phyloP scores from a whole-genome alignment of 179 eudicot species.

The Silene coronaria region DNA sequence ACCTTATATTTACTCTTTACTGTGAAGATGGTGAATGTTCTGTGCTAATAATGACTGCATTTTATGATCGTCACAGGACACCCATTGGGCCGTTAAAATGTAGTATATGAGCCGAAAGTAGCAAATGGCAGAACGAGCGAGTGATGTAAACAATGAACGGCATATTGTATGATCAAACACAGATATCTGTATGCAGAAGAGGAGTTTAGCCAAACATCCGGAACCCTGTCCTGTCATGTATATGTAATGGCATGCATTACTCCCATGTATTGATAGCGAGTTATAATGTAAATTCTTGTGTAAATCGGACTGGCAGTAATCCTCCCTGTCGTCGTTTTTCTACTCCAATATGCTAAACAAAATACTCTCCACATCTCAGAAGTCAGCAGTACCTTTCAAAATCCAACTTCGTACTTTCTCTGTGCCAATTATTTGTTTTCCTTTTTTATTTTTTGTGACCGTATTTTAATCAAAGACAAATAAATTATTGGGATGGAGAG shows the following conservation, averaged over 20 bases:
- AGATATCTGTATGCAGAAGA: constrained; percentile 4
- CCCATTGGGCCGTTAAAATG: neutral
- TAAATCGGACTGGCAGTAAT: neutral
- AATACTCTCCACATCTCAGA: no score
- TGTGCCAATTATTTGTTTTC: no score
- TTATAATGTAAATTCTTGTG: neutral
- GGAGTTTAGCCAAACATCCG: neutral
- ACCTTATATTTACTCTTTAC: neutral
- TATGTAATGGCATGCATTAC: neutral
- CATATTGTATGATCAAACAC: neutral
- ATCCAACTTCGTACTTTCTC: no score
- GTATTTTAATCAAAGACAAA: no score
- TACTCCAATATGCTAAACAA: neutral
- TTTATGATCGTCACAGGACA: constrained; percentile 7
- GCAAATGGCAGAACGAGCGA: neutral
- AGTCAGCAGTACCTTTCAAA: no score
- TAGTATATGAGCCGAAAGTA: neutral
- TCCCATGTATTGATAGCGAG: neutral
- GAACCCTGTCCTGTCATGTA: neutral
- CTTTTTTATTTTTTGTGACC: no score
- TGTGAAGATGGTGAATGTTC: neutral
- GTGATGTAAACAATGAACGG: neutral
- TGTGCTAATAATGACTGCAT: neutral
- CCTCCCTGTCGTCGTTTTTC: neutral
- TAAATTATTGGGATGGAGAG: no score